Base-by-base conservation (phyloP, 352 stramenopile genomes). In the Phytopythium oedochilum region DNA sequence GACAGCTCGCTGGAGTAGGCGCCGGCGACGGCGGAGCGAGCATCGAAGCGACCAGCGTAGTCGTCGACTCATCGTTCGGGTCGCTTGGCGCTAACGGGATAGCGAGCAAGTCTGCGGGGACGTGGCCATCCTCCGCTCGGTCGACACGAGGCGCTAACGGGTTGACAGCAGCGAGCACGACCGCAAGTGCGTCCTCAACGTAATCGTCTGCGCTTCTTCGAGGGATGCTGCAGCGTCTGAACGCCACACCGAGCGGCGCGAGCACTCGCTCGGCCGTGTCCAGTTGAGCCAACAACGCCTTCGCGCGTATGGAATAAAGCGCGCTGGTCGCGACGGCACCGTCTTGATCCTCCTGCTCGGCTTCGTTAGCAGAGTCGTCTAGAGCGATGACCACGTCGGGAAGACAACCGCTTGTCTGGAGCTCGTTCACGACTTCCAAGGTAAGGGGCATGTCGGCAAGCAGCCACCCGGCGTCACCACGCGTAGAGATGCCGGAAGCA, bases 341-440 rank as follows among this genome's bases (percentile, higher is more conserved):
- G 8, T 31, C 55, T 42, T 55, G 35, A 35, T 45, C 56, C 47
- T 45, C 56, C 47, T 68, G 34, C 34, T 65, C 49, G 57, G 50
- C 46, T 52, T 43, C 17, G 51, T 28, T 18, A 54, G 45, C 43
- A 54, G 50, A 6, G 42, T 55, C 59, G 26, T 80, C 61, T 14
- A 88, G 39, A 2, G 78, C 12, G n/a, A 88, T 55, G 48, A 88
- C 67, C 8, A 59, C 43, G 14, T 91, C 72, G 18, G 78, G 78
- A 3, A 84, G 72, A 31, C 70, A 82, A n/a, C 49, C 46, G 32
- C 63, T 64, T 29, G 83, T 63, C 14, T 74, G 61, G 2, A 91
- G 51, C 12, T 60, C 61, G 9, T 61, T 60, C 18, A 81, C 40
- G 0, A 66, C 61, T 3, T 83, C 72, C 20, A 31, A 45, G 15